Evolutionary conservation across 495 filamentous ascomycete species (phyloP), one percentile per base, ranked within the genome.

Genomic region (Saxispiralis lemnorum): DNA sequence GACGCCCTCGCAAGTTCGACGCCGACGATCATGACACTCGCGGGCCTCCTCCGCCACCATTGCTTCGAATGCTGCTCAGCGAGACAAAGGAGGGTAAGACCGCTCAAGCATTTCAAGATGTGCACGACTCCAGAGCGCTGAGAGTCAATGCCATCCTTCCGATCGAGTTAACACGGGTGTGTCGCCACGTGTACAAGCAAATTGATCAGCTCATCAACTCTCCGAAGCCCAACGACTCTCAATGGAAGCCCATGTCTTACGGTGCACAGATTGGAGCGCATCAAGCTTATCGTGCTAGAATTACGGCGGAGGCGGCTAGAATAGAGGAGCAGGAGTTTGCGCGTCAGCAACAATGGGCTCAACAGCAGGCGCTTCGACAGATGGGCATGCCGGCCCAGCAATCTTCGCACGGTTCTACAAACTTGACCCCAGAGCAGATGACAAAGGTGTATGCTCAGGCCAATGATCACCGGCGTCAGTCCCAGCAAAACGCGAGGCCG

Each of bases 151-250:
- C 37, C n/a, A 30, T 36, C 6, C 31, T 49, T 15, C 50, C 50
- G 1, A n/a, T 31, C 20, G 32, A 35, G 36, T 42, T 53, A 3
- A 39, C 42, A 1, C 46, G 41, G 14, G 41, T 43, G 12, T 30
- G 46, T 31, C 28, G 38, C 7, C 21, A 40, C 12, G 37, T 53
- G 35, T 53, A 53, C 32, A 53, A 42, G 41, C 50, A 53, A 34
- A 45, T 53, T 16, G 50, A 53, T 32, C 38, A 42, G 28, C 50
- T 53, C 20, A 53, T 53, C 41, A 53, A 53, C 24, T 41, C 48
- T 31, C 6, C 7, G 6, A 33, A 38, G 31, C 31, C 38, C 31
- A 49, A 39, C 14, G 41, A 48, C 14, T 20, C 41, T 20, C 33
- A 28, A 0, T 53, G 50, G 50, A 41, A 49, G 17, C 43, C 19